phyloP scores from a whole-genome alignment of 176 grass and related monocot species.

The Chloris gayana region DNA sequence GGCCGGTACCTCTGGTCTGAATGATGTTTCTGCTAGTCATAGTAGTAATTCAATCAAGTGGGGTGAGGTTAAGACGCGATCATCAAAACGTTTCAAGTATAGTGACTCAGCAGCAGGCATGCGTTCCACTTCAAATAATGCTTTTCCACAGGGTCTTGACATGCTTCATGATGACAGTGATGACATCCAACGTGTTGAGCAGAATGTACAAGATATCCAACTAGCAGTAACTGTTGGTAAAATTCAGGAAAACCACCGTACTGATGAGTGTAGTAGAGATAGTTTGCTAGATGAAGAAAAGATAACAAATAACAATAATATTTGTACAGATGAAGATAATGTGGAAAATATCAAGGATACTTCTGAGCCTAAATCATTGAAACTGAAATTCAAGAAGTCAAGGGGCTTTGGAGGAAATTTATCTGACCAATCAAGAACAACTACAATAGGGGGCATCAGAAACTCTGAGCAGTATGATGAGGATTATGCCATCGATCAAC shows the following conservation, averaged over 20 bases:
- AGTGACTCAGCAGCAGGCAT: conserved; percentile 43
- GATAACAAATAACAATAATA: conserved; percentile 18
- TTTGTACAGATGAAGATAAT: conserved; percentile 25
- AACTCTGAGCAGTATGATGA: conserved; percentile 42
- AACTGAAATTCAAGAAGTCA: conserved; percentile 72
- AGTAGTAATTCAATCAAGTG: conserved; percentile 70
- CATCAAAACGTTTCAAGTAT: conserved; percentile 66
- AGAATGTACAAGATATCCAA: conserved; percentile 33
- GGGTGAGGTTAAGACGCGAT: conserved; percentile 92
- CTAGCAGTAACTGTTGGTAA: conserved; percentile 35
- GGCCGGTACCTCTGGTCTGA: conserved; percentile 26
- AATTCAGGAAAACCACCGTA: conserved; percentile 39
- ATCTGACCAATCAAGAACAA: conserved; percentile 41
- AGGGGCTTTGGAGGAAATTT: conserved; percentile 53
- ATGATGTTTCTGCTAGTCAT: conserved; percentile 39
- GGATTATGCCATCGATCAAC: conserved; percentile 47
- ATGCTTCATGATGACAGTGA: conserved; percentile 35
- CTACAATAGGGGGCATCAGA: neutral
- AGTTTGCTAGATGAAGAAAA: conserved; percentile 32
- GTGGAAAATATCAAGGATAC: conserved; percentile 32
- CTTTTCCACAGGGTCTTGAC: conserved; percentile 38
- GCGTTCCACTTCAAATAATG: conserved; percentile 41
- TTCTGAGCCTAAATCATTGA: conserved; percentile 51
- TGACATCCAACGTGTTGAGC: conserved; percentile 36
- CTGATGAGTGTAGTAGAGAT: conserved; percentile 2